phyloP scores from a whole-genome alignment of 208 protist genomes.

The Blastocrithidia nonstop region DNA sequence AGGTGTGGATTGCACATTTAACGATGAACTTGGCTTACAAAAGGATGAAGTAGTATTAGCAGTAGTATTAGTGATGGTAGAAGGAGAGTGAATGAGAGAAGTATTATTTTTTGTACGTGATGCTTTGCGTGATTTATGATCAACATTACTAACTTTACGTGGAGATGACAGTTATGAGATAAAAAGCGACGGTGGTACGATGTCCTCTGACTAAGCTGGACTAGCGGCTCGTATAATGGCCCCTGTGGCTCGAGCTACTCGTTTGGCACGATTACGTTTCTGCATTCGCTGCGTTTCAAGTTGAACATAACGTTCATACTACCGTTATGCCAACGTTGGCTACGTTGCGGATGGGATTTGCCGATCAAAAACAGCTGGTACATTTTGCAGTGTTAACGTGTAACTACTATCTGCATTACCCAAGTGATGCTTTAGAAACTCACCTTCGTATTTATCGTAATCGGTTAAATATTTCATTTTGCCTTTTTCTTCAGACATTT shows the following conservation, averaged over 20 bases:
- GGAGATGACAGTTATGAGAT: too few relatives aligned
- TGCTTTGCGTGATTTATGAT: too few relatives aligned
- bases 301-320: constrained; percentile 23
- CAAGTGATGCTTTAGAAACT: constrained; percentile 78
- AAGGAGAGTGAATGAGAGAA: too few relatives aligned
- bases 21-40: too few relatives aligned
- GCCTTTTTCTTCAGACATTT: constrained; percentile 61
- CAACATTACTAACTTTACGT: too few relatives aligned
- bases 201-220: too few relatives aligned
- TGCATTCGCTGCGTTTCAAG: neutral
- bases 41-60: too few relatives aligned
- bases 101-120: too few relatives aligned
- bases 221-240: too few relatives aligned
- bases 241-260: neutral
- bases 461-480: constrained; percentile 64
- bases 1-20: too few relatives aligned
- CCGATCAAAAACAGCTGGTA: constrained; percentile 48
- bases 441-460: constrained; percentile 79
- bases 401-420: constrained; percentile 40
- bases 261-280: neutral
- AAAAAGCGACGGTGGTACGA: too few relatives aligned
- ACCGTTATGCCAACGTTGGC: constrained; percentile 41
- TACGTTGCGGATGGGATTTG: constrained; percentile 34
- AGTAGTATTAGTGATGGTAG: too few relatives aligned
- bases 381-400: constrained; percentile 48